Evolutionary conservation across 2,329 filamentous ascomycete genomes (phyloP).

Genomic region (Hypoxylon sp.): DNA sequence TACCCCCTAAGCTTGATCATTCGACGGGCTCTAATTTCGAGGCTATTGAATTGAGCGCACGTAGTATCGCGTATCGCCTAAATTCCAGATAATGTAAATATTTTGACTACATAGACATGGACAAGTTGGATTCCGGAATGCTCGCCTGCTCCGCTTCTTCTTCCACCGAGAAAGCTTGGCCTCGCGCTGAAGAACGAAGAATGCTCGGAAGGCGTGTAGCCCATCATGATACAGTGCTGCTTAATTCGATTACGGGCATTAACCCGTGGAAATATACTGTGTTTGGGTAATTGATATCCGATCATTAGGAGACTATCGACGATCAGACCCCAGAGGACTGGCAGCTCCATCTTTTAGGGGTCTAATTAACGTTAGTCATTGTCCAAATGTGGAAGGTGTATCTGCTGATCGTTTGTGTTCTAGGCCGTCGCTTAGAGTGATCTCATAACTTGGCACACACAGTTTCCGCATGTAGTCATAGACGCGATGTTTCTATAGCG

Average conservation of each 20-base stretch:
- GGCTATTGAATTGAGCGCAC: constrained; percentile 1
- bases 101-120: not conserved
- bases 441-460: constrained; percentile 30
- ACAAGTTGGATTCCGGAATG: constrained; percentile 20
- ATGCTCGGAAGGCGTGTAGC: constrained; percentile 2
- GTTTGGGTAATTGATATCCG: constrained; percentile 37
- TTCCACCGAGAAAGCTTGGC: not conserved
- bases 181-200: constrained; percentile 6
- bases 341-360: constrained; percentile 11
- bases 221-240: not conserved
- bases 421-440: constrained; percentile 35
- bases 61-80: not conserved
- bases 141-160: constrained; percentile 16
- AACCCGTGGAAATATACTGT: constrained; percentile 25
- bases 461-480: constrained; percentile 28
- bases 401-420: constrained; percentile 34
- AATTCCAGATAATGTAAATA: not conserved
- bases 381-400: constrained; percentile 31
- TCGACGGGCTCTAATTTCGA: constrained; percentile 13
- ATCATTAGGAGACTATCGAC: constrained; percentile 26
- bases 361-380: constrained; percentile 18
- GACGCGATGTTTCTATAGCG: constrained; percentile 11
- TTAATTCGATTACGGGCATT: constrained; percentile 17
- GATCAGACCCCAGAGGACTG: constrained; percentile 21
- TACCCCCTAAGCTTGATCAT: constrained; percentile 1